These are phyloP conservation scores for Teunomyces pallodes DNA, from an alignment of 805 yeast genomes.

Conservation along the genomic window DNA sequence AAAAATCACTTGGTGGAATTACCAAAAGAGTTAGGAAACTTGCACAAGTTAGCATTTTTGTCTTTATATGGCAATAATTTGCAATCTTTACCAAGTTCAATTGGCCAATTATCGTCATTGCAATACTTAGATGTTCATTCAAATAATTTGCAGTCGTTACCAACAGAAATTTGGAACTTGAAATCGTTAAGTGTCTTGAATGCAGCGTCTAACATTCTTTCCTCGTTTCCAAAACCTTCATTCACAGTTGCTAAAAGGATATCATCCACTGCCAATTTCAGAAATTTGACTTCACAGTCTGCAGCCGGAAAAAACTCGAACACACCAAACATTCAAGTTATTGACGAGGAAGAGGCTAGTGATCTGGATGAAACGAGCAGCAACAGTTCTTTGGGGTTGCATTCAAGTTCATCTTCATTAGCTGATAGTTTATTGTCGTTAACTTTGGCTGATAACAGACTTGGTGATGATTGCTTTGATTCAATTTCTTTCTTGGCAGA, in stretches of 20 bases:
- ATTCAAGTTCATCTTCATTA: conserved; percentile 23
- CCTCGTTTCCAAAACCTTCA: conserved; percentile 55
- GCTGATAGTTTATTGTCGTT: conserved; percentile 55
- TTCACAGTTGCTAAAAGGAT: conserved; percentile 29
- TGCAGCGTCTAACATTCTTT: conserved; percentile 69
- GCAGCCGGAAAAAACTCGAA: not conserved
- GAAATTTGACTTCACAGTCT: conserved; percentile 1
- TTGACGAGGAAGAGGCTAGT: not conserved
- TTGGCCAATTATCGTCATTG: conserved; percentile 59
- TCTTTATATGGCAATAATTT: conserved; percentile 75
- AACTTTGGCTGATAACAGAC: conserved; percentile 77
- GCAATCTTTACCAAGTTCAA: conserved; percentile 62
- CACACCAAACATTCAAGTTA: not conserved
- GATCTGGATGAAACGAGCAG: conserved; percentile 6
- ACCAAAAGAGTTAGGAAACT: conserved; percentile 63
- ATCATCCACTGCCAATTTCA: conserved; percentile 28
- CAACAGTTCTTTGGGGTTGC: conserved; percentile 3
- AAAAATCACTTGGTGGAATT: conserved; percentile 76
- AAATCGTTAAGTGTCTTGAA: conserved; percentile 57
- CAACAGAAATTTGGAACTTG: conserved; percentile 65
- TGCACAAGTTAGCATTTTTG: conserved; percentile 59
- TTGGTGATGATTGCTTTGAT: conserved; percentile 74
- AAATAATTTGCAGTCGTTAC: conserved; percentile 72
- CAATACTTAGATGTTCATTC: conserved; percentile 76
- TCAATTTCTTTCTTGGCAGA: conserved; percentile 57